Base-by-base conservation (phyloP, 1,284 basidiomycete genomes). In the Pseudozyma sp. region DNA sequence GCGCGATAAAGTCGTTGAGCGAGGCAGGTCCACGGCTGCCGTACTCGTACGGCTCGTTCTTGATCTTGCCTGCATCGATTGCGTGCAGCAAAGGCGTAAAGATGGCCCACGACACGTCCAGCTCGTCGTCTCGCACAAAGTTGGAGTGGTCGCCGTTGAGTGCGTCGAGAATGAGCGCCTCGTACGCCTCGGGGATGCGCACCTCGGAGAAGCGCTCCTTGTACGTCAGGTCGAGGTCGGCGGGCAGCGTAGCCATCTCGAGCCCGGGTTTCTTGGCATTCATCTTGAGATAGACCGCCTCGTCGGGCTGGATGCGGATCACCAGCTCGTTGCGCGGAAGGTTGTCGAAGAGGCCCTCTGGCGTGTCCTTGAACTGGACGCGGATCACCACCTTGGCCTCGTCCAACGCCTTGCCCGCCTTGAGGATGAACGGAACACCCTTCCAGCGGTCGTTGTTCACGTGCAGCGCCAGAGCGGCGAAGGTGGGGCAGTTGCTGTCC, bases 401-500 rank as follows among this genome's bases (percentile, higher is more conserved):
- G 58, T 84, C 80, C 16, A 84, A 73, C 24, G 82, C 81, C 67
- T 84, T 84, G 44, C 82, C 82, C 39, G 81, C 82, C 75, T 82
- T 81, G 58, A 84, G 77, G 53, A 84, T 80, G 55, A 84, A 84
- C 19, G 82, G 82, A 33, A 84, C 82, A 34, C 76, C 81, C 63
- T 79, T 69, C 82, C 82, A 84, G 37, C 82, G 75, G 40, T 75
- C 74, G 60, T 78, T 81, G 68, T 84, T 81, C 46, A 84, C 76
- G 48, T 64, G 80, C 13, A 84, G 55, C 10, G 79, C 76, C 34
- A 85, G 49, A 5, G 84, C 85, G 19, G 84, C 84, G 51, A 84
- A 85, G 4, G 85, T 85, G 30, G 83, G 84, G 49, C 84, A 84
- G 75, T 84, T 84, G 59, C 77, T 80, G 64, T 85, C 82, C 72